Conservation (phyloP, 768 basidiomycete species). For the Macrocybe gigantea region DNA sequence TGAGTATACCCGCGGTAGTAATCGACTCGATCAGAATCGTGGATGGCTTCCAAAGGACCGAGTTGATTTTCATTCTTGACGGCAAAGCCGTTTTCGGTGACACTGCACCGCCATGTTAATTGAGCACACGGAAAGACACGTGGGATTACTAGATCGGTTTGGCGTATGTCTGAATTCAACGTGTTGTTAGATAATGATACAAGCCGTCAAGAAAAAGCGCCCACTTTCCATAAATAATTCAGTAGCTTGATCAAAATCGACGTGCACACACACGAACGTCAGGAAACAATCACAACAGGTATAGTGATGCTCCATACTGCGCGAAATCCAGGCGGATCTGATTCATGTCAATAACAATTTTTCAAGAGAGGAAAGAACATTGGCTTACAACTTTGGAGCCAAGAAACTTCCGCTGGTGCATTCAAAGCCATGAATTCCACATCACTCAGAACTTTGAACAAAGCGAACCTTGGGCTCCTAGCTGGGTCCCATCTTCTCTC, state of each 20-base stretch:
- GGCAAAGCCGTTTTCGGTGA: conserved; percentile 68
- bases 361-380: conserved; percentile 2
- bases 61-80: conserved; percentile 51
- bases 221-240: conserved; percentile 63
- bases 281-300: background rate
- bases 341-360: background rate
- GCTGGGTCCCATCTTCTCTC: conserved; percentile 48
- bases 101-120: conserved; percentile 23
- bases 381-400: conserved; percentile 52
- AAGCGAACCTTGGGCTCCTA: conserved; percentile 49
- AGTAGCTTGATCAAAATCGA: conserved; percentile 31
- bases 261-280: background rate
- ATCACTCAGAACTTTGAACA: background rate
- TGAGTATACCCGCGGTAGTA: conserved; percentile 54
- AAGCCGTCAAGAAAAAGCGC: background rate
- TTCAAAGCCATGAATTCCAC: background rate
- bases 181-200: background rate
- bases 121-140: background rate
- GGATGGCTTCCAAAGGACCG: conserved; percentile 40
- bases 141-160: conserved; percentile 48
- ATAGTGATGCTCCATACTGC: conserved; percentile 24
- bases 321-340: conserved; percentile 58
- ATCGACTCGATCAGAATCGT: conserved; percentile 55
- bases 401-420: conserved; percentile 46
- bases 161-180: conserved; percentile 22